Conservation (phyloP, 768 basidiomycete species). For the Termitomyces sp. region DNA sequence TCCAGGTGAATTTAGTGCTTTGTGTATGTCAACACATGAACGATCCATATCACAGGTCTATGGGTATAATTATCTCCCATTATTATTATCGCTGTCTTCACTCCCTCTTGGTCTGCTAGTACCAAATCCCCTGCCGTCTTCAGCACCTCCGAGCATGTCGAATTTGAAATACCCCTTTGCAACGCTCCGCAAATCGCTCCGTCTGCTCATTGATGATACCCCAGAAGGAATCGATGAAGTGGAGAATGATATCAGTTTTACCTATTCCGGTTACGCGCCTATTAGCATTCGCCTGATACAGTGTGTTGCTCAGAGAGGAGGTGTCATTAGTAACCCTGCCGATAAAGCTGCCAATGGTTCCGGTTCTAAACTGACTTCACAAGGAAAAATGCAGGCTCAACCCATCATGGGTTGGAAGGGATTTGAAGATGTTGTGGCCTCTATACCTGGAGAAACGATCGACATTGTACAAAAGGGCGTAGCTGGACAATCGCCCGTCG, state of each 20-base stretch:
- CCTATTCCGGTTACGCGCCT: conserved; percentile 96
- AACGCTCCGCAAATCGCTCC: conserved; percentile 72
- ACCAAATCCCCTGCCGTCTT: conserved; percentile 60
- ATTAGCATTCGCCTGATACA: conserved; percentile 89
- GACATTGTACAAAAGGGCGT: conserved; percentile 58
- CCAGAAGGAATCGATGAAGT: conserved; percentile 71
- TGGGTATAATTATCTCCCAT: conserved; percentile 66
- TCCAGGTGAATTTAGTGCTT: conserved; percentile 50
- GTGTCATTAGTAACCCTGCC: conserved; percentile 77
- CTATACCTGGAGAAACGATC: conserved; percentile 81
- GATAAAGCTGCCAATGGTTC: conserved; percentile 31
- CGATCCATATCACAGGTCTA: conserved; percentile 48
- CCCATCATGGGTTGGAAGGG: conserved; percentile 96
- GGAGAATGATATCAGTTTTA: conserved; percentile 93
- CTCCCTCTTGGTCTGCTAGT: conserved; percentile 65
- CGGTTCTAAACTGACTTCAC: conserved; percentile 24
- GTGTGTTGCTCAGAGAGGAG: conserved; percentile 87
- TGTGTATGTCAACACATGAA: conserved; percentile 19
- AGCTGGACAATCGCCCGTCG: conserved; percentile 20
- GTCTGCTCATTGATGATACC: conserved; percentile 88
- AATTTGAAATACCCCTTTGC: conserved; percentile 66
- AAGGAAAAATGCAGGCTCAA: conserved; percentile 71
- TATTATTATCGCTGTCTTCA: conserved; percentile 58
- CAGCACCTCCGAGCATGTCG: conserved; percentile 32
- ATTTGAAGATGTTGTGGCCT: conserved; percentile 83